These are phyloP conservation scores for Amylostereum chailletii DNA, from an alignment of 1,284 basidiomycete species.

Conservation along the genomic window DNA sequence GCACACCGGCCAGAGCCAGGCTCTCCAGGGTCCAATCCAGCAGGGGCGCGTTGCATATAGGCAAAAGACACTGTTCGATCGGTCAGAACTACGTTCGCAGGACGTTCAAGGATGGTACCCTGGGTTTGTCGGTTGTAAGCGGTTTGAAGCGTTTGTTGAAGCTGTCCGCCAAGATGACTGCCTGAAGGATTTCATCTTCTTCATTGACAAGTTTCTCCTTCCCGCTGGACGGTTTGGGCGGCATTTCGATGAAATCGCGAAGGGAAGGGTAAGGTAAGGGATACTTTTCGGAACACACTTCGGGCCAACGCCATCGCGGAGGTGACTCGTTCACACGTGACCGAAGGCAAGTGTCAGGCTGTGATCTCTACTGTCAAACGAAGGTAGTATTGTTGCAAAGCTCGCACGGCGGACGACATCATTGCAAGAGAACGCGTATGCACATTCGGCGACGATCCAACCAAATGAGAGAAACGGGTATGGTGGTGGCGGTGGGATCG, in stretches of 20 bases:
- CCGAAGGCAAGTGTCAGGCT: too few relatives aligned
- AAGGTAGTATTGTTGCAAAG: too few relatives aligned
- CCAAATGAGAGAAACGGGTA: constrained; percentile 42
- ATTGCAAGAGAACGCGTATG: constrained; percentile 53
- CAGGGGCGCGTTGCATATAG: constrained; percentile 88
- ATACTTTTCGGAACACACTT: too few relatives aligned
- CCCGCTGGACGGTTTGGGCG: constrained; percentile 46
- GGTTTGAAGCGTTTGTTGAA: constrained; percentile 92
- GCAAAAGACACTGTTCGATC: constrained; percentile 70
- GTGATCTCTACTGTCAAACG: too few relatives aligned
- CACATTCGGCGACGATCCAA: constrained; percentile 49
- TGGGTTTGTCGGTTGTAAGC: constrained; percentile 74
- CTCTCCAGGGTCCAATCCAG: constrained; percentile 96
- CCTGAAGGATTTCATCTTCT: constrained; percentile 81
- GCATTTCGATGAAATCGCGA: constrained; percentile 31
- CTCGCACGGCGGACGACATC: constrained; percentile 21
- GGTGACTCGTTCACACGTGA: too few relatives aligned
- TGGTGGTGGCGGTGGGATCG: constrained; percentile 24
- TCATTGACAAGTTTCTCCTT: constrained; percentile 58
- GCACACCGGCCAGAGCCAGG: constrained; percentile 85
- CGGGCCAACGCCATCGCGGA: too few relatives aligned
- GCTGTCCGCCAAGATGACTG: constrained; percentile 90
- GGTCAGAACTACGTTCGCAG: background rate
- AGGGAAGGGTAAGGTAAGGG: too few relatives aligned
- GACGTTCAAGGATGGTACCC: constrained; percentile 34